Percentiles rank a stretch among this genome's conserved stretches.
Conservation (phyloP, 2,329 filamentous ascomycete species). For the Ophiosphaerella narmari region DNA sequence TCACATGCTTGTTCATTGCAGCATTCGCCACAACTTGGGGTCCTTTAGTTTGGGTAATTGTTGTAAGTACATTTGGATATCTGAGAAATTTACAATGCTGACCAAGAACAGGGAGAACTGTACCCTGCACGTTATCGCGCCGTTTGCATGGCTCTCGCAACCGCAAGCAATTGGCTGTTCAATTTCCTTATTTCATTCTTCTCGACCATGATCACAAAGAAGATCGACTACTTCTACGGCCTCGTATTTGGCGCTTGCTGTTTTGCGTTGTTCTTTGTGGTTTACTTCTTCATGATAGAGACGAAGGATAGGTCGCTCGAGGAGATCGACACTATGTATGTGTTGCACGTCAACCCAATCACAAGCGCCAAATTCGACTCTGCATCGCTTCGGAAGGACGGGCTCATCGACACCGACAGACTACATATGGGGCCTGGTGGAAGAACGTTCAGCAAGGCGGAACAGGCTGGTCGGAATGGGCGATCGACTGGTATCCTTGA, state of each 20-base stretch:
- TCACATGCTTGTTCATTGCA: slow-evolving; percentile 70
- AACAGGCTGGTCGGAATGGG: slow-evolving; percentile 34
- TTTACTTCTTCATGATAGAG: slow-evolving; percentile 81
- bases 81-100: not conserved
- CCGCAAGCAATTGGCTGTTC: slow-evolving; percentile 53
- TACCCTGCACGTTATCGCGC: slow-evolving; percentile 64
- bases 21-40: slow-evolving; percentile 73
- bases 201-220: slow-evolving; percentile 74
- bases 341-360: slow-evolving; percentile 67
- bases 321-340: slow-evolving; percentile 76
- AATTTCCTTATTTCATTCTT: slow-evolving; percentile 66
- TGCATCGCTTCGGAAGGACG: slow-evolving; percentile 35
- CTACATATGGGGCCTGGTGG: slow-evolving; percentile 39
- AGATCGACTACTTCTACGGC: slow-evolving; percentile 74
- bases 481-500: slow-evolving; percentile 23
- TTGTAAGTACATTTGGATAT: slow-evolving; percentile 27
- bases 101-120: slow-evolving; percentile 56
- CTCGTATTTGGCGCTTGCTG: slow-evolving; percentile 76
- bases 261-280: slow-evolving; percentile 64
- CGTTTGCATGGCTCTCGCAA: slow-evolving; percentile 52
- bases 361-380: slow-evolving; percentile 61
- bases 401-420: slow-evolving; percentile 38
- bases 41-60: slow-evolving; percentile 72
- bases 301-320: slow-evolving; percentile 75
- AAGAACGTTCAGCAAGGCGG: slow-evolving; percentile 40